Evolutionary conservation across 2,329 filamentous ascomycete species (phyloP).

Genomic region (Aspergillus fructus): DNA sequence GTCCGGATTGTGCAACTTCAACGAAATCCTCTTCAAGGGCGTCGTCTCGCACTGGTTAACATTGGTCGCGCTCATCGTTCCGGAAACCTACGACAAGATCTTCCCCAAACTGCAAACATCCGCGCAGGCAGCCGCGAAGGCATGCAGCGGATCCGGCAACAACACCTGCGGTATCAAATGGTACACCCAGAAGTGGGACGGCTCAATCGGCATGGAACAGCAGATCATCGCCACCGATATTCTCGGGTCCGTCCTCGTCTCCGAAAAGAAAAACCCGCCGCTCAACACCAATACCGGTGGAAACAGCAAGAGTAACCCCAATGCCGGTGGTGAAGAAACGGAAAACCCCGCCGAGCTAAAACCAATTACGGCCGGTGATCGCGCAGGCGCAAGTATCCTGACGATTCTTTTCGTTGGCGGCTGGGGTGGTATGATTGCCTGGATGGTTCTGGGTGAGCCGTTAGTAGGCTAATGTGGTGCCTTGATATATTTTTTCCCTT

Average conservation of each 20-base stretch:
- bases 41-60: conserved; percentile 67
- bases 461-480: neutral
- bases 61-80: conserved; percentile 61
- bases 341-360: neutral
- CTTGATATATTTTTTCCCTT: neutral
- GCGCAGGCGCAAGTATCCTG: conserved; percentile 40
- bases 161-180: conserved; percentile 67
- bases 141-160: conserved; percentile 61
- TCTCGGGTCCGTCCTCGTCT: conserved; percentile 60
- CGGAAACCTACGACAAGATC: conserved; percentile 56
- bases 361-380: conserved; percentile 33
- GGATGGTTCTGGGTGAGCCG: conserved; percentile 28
- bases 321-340: conserved; percentile 29
- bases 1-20: conserved; percentile 61
- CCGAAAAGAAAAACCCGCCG: conserved; percentile 40
- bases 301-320: conserved; percentile 43
- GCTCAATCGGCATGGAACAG: conserved; percentile 62
- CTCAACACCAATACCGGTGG: conserved; percentile 53
- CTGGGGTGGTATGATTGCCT: conserved; percentile 31
- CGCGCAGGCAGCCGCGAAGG: conserved; percentile 58
- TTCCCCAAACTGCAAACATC: conserved; percentile 59
- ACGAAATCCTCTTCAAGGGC: conserved; percentile 73
- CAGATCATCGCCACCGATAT: conserved; percentile 68
- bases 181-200: conserved; percentile 55
- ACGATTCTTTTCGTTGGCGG: conserved; percentile 31